phyloP scores from a whole-genome alignment of 768 basidiomycete genomes.

The Kwoniella europaea region DNA sequence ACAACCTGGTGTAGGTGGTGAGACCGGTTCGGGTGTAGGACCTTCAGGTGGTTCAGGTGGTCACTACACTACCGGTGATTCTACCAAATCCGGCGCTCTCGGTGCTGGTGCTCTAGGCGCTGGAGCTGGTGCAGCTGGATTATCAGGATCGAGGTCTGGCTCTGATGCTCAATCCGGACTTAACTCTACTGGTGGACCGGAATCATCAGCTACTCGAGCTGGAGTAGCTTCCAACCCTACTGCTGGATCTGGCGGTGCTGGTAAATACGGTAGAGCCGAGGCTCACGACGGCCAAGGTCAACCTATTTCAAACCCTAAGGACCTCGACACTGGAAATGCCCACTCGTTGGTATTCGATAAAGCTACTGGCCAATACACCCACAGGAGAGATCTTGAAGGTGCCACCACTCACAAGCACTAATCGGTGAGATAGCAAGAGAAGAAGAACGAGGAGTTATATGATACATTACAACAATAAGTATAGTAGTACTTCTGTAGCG shows the following conservation, averaged over 20 bases:
- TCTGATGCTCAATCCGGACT: not conserved
- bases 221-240: constrained; percentile 11
- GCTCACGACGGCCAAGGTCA: constrained; percentile 25
- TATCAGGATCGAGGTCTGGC: not conserved
- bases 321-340: constrained; percentile 51
- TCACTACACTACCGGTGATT: constrained; percentile 16
- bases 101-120: constrained; percentile 23
- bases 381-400: constrained; percentile 50
- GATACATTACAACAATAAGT: too few species aligned
- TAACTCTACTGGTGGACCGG: constrained; percentile 14
- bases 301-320: constrained; percentile 45
- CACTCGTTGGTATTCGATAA: constrained; percentile 53
- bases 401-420: constrained; percentile 1
- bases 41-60: constrained; percentile 29
- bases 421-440: too few species aligned
- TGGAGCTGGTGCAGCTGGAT: constrained; percentile 20
- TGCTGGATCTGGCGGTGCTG: constrained; percentile 20
- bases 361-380: constrained; percentile 50
- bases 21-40: constrained; percentile 36
- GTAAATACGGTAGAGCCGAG: constrained; percentile 31
- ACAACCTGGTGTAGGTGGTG: constrained; percentile 22
- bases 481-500: too few species aligned
- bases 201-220: constrained; percentile 7
- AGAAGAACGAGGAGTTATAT: too few species aligned
- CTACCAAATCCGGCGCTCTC: constrained; percentile 18